Evolutionary conservation across 2,329 filamentous ascomycete genomes (phyloP), one percentile per base, ranked within the genome.

Genomic region (Curvularia verruculosa): DNA sequence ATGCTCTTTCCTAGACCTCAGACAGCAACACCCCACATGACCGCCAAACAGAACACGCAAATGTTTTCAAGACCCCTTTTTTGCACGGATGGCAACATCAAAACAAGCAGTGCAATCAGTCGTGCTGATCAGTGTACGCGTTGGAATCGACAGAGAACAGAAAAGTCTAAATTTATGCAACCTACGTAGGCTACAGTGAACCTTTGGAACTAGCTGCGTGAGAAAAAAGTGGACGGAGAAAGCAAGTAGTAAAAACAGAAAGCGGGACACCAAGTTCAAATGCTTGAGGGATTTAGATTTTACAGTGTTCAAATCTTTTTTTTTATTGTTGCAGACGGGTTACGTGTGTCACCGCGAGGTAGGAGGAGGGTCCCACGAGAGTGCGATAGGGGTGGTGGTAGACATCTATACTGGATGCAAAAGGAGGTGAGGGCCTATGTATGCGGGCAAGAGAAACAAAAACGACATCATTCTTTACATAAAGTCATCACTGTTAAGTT

Each of bases 401-500:
- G 18, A 13, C 12, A 36, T 36, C 23, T 24, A 37, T 18, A 28
- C 34, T 49, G 46, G 7, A 28, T 18, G 46, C 15, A 23, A 37
- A 18, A 12, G 31, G 15, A n/a, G 15, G 13, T n/a, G 12, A n/a
- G 3, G 31, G 31, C 13, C 19, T 49, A 23, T 49, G n/a, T 45
- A 34, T 28, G 18, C 19, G 23, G 28, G 28, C 44, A 31, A 21
- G n/a, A 40, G n/a, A 26, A 26, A 29, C 12, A 44, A 31, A 3
- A 31, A 26, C n/a, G n/a, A 1, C n/a, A 24, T 54, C 45, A 24
- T n/a, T 18, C 49, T 50, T 77, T 70, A 77, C 74, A 77, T 77
- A 54, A 77, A 77, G 59, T 77, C 73, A 49, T 77, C 74, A 65
- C 74, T 49, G 46, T 76, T n/a, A 51, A 9, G 23, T 8, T 9